Percentiles rank a stretch among this genome's conserved stretches.
These are phyloP conservation scores for Nannochloropsis salina DNA, from an alignment of 108 stramenopile genomes.

Conservation along the genomic window DNA sequence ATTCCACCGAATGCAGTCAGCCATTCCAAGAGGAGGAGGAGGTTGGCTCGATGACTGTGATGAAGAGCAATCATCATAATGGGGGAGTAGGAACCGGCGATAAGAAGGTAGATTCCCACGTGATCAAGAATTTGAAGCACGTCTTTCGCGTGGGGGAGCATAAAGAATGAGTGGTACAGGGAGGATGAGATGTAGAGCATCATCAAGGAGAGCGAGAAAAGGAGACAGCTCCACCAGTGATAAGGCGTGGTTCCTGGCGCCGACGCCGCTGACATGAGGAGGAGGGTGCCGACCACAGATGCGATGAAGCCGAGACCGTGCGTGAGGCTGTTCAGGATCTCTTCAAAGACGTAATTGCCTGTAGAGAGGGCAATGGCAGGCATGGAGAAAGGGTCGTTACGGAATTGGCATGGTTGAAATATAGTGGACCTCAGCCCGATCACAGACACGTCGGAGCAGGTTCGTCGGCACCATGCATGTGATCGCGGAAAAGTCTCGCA, in stretches of 20 bases:
- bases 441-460: too few species aligned
- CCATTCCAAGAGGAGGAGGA: constrained; percentile 75
- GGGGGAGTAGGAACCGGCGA: constrained; percentile 92
- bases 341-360: constrained; percentile 24
- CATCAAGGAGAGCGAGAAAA: constrained; percentile 70
- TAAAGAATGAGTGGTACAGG: constrained; percentile 74
- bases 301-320: constrained; percentile 84
- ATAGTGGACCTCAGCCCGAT: too few species aligned
- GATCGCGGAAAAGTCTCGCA: too few species aligned
- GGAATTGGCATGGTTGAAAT: background rate
- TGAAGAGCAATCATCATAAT: constrained; percentile 74
- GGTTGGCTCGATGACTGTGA: constrained; percentile 55
- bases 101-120: constrained; percentile 88
- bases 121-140: constrained; percentile 65
- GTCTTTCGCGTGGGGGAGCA: constrained; percentile 50
- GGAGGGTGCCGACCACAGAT: constrained; percentile 60
- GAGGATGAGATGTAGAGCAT: constrained; percentile 76
- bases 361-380: background rate
- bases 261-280: constrained; percentile 59
- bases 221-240: constrained; percentile 38
- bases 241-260: constrained; percentile 29
- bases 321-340: constrained; percentile 82
- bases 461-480: too few species aligned
- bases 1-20: constrained; percentile 56
- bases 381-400: background rate